Evolutionary conservation across 768 basidiomycete genomes (phyloP).

Genomic region (Auricularia cornea): DNA sequence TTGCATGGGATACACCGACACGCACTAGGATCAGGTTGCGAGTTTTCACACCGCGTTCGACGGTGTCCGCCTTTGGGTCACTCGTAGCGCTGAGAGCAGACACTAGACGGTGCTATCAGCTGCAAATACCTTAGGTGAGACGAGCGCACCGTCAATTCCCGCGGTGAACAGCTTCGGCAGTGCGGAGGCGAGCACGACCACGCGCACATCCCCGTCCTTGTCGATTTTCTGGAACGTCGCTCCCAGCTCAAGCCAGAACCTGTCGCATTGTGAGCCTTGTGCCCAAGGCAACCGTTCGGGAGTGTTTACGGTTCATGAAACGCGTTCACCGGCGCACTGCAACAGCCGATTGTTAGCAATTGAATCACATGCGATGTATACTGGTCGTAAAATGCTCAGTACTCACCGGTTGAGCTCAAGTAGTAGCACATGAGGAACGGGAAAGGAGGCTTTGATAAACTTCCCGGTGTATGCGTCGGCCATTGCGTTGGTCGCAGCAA

Average conservation of each 20-base stretch:
- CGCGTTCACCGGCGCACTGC: constrained; percentile 59
- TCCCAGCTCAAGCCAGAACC: constrained; percentile 69
- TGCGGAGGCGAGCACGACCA: constrained; percentile 62
- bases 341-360: background rate
- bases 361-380: background rate
- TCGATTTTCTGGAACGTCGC: constrained; percentile 48
- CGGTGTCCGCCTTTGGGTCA: constrained; percentile 32
- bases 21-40: constrained; percentile 36
- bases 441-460: background rate
- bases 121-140: no score
- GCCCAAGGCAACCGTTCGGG: no score
- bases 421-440: background rate
- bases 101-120: no score
- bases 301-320: constrained; percentile 39
- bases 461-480: background rate
- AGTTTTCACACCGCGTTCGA: constrained; percentile 41
- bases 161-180: constrained; percentile 72
- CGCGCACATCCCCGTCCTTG: constrained; percentile 51
- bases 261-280: constrained; percentile 17
- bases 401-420: background rate
- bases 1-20: background rate
- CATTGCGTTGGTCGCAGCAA: background rate
- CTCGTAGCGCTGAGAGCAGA: constrained; percentile 5
- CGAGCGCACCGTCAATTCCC: constrained; percentile 63
- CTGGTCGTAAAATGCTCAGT: background rate